Base-by-base conservation (phyloP, 2,329 filamentous ascomycete species). In the Epicoccum nigrum region DNA sequence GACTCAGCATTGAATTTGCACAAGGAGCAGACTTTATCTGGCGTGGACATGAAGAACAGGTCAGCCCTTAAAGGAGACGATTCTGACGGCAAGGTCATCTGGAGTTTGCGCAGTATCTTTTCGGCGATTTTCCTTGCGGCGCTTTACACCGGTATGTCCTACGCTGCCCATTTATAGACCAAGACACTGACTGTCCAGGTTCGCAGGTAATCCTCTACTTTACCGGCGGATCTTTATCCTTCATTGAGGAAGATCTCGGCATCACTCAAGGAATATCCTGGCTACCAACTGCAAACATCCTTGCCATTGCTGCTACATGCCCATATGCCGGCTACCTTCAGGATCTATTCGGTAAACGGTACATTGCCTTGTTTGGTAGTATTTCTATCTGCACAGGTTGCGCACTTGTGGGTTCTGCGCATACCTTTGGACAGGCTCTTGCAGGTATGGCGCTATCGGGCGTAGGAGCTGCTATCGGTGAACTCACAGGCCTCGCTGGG, bases 61-160 rank as follows among this genome's bases (percentile, higher is more conserved):
- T 48, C 54, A 23, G 73, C 73, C 2, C 63, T 72, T 42, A 73
- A 74, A 58, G 74, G 73, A 23, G 73, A 76, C 47, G 67, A 74
- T 39, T 74, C 71, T 21, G 72, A 75, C 55, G 73, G 74, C 21
- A 72, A 73, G 41, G 65, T 75, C 12, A 58, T 61, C 1, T 76
- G 72, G 72, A 71, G 55, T 19, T 16, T 61, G 1, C 64, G 69
- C 21, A 66, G 69, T 44, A 62, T 74, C 7, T 59, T 73, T 8
- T 69, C 72, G 30, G 68, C 70, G 7, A 62, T 65, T 7, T 76
- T 71, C 45, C 62, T 75, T 20, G 67, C 71, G 11, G 72, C 69
- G 21, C 51, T 75, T 7, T 75, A 75, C 48, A 74, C 71, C 11
- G 71, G 56, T 58, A 33, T 8, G 25, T 17, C n/a, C 16, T 16